phyloP scores from a whole-genome alignment of 1,284 basidiomycete species.

The Cryptococcus deneoformans region DNA sequence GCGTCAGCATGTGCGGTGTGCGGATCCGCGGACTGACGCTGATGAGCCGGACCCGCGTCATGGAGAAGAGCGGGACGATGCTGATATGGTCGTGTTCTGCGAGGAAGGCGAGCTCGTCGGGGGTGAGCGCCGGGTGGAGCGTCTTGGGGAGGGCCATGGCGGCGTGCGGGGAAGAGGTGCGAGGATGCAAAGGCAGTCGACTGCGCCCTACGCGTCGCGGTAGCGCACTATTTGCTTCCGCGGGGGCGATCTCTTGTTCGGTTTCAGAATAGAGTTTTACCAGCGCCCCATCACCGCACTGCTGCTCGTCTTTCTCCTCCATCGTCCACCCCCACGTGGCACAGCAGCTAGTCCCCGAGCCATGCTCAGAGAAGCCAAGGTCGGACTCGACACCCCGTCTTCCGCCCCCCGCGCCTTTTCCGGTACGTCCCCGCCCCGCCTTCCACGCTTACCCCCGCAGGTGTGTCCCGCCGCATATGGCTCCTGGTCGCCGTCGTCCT shows the following conservation, averaged over 20 bases:
- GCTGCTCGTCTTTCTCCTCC: neutral
- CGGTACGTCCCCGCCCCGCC: constrained; percentile 3
- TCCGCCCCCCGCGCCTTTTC: constrained; percentile 20
- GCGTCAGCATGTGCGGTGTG: neutral
- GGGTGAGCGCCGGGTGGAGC: constrained; percentile 45
- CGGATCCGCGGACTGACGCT: constrained; percentile 56
- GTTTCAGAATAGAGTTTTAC: too few relatives aligned
- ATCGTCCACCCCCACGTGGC: neutral
- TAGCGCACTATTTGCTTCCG: too few relatives aligned
- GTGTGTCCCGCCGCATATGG: constrained; percentile 59
- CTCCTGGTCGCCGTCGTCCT: constrained; percentile 60
- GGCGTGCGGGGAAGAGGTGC: neutral
- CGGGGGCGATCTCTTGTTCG: too few relatives aligned
- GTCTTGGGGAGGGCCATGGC: constrained; percentile 51
- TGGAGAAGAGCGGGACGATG: constrained; percentile 77
- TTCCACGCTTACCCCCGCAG: too few relatives aligned
- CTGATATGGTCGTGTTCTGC: constrained; percentile 77
- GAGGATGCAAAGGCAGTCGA: neutral
- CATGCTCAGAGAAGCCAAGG: constrained; percentile 40
- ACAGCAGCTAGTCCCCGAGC: neutral
- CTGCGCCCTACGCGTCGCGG: neutral
- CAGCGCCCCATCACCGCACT: too few relatives aligned
- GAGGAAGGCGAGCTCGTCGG: constrained; percentile 76
- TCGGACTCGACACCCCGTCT: constrained; percentile 11
- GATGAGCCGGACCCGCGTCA: constrained; percentile 84